phyloP scores from a whole-genome alignment of 2,329 filamentous ascomycete species.

The Ascochyta rabiei region DNA sequence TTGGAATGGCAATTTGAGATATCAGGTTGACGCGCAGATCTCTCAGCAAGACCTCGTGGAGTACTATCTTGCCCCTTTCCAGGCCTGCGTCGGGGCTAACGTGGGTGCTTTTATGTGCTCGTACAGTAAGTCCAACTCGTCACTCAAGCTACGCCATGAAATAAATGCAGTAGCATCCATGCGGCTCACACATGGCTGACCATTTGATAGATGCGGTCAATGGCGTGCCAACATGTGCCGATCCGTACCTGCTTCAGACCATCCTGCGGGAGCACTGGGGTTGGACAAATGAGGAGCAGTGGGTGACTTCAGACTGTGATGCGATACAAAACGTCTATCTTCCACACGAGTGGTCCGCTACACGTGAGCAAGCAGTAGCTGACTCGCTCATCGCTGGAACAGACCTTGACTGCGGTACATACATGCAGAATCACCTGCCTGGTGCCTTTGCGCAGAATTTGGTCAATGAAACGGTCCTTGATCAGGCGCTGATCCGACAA shows the following conservation, averaged over 20 bases:
- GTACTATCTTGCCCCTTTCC: slow-evolving; percentile 71
- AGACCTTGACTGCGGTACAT: slow-evolving; percentile 31
- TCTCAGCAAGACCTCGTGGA: slow-evolving; percentile 68
- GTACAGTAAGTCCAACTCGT: slow-evolving; percentile 47
- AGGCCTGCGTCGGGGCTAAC: slow-evolving; percentile 56
- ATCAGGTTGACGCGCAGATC: slow-evolving; percentile 63
- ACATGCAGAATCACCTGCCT: slow-evolving; percentile 31
- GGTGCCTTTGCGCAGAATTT: slow-evolving; percentile 25
- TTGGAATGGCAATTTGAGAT: slow-evolving; percentile 41
- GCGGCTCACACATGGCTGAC: slow-evolving; percentile 33
- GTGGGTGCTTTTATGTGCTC: slow-evolving; percentile 62
- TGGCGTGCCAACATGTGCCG: slow-evolving; percentile 68
- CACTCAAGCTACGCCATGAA: no score
- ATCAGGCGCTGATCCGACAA: slow-evolving; percentile 58
- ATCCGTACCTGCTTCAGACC: slow-evolving; percentile 66
- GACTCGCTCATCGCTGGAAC: slow-evolving; percentile 37
- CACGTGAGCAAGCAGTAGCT: slow-evolving; percentile 35
- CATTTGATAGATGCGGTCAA: slow-evolving; percentile 62
- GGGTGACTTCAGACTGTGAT: slow-evolving; percentile 69
- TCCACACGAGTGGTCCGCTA: slow-evolving; percentile 50
- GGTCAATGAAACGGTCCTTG: slow-evolving; percentile 53
- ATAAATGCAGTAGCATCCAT: no score
- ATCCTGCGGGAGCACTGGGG: slow-evolving; percentile 70
- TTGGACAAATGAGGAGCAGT: slow-evolving; percentile 66
- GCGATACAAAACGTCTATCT: slow-evolving; percentile 65